Evolutionary conservation across 2,329 filamentous ascomycete genomes (phyloP).

Genomic region (Xylaria sp.): DNA sequence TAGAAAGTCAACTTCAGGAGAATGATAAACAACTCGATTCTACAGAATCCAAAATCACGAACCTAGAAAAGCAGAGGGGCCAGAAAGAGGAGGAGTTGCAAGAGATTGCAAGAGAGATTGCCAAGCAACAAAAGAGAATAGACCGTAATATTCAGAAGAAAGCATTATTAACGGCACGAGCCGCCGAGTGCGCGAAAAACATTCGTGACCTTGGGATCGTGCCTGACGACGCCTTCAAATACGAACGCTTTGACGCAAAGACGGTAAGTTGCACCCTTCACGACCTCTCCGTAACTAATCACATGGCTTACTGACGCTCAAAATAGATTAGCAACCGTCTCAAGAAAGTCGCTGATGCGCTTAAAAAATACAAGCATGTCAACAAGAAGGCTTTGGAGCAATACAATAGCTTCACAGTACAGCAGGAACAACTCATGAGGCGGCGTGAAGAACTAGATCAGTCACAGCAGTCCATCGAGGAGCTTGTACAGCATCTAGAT

Average conservation of each 20-base stretch:
- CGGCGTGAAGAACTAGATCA: slow-evolving; percentile 88
- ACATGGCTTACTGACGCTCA: slow-evolving; percentile 38
- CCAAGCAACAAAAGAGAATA: slow-evolving; percentile 87
- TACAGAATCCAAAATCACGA: slow-evolving; percentile 52
- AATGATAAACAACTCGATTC: slow-evolving; percentile 78
- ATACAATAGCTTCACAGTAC: slow-evolving; percentile 95
- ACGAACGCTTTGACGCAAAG: slow-evolving; percentile 82
- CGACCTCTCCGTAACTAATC: not conserved
- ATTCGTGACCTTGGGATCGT: slow-evolving; percentile 94
- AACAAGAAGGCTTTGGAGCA: slow-evolving; percentile 99
- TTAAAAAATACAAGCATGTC: slow-evolving; percentile 97
- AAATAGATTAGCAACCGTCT: slow-evolving; percentile 72
- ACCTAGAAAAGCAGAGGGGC: slow-evolving; percentile 58
- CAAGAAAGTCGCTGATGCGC: slow-evolving; percentile 88
- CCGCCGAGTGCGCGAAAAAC: slow-evolving; percentile 83
- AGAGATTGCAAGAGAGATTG: slow-evolving; percentile 79
- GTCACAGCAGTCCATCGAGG: slow-evolving; percentile 87
- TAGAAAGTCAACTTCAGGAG: slow-evolving; percentile 76
- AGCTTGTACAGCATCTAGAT: slow-evolving; percentile 91
- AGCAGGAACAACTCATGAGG: slow-evolving; percentile 86
- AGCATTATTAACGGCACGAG: slow-evolving; percentile 78
- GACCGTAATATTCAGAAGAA: slow-evolving; percentile 93
- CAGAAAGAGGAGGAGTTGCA: slow-evolving; percentile 78
- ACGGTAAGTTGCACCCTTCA: slow-evolving; percentile 62
- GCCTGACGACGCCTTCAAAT: slow-evolving; percentile 94